Base-by-base conservation (phyloP, 371 early-diverging fungal genomes). In the Rhizopus microsporus region DNA sequence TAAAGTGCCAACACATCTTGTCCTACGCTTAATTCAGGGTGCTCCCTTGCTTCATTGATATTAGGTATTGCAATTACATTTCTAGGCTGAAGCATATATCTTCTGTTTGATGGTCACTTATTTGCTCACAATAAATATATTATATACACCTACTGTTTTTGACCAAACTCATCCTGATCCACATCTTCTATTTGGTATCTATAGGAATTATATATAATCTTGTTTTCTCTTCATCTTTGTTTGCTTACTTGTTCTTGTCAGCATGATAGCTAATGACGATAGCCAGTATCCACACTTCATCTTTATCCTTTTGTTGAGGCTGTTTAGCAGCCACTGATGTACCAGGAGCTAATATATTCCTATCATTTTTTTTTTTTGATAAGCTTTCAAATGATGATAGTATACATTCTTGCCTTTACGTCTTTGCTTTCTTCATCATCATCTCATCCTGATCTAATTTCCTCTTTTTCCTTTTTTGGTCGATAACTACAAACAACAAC, bases 1-100 rank as follows among this genome's bases (percentile, higher is more conserved):
- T 92, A 95, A 30, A 94, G 69, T 4, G 93, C 93, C 44, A 94
- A 68, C 10, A 94, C 92, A 31, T 83, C 82, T 38, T 84, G 82
- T 1, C 84, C 86, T 29, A 74, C 68, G 8, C 82, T 71, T 57
- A 90, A 81, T 63, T 92, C 88, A 4, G 76, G 63, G 29, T 68
- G 48, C 6, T 61, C 53, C 10, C 56, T 63, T 13, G 70, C 67
- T 43, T 84, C 82, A 51, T 67, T 69, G 8, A 72, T 74, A 31
- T 77, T 69, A 30, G 84, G 82, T 30, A 88, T 81, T 37, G 86
- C 80, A 44, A 87, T 85, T 2, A 89, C 78, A 54, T 83, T 75
- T 48, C 84, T 76, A n/a, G 84, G 71, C 39, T 77, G 80, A 44
- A 88, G 68, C 33, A 75, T 55, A 52, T 87, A 92, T 42, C 81